Percentiles rank a stretch among this genome's conserved stretches.
Conservation (phyloP, 352 stramenopile species). For the Phytophthora boehmeriae region DNA sequence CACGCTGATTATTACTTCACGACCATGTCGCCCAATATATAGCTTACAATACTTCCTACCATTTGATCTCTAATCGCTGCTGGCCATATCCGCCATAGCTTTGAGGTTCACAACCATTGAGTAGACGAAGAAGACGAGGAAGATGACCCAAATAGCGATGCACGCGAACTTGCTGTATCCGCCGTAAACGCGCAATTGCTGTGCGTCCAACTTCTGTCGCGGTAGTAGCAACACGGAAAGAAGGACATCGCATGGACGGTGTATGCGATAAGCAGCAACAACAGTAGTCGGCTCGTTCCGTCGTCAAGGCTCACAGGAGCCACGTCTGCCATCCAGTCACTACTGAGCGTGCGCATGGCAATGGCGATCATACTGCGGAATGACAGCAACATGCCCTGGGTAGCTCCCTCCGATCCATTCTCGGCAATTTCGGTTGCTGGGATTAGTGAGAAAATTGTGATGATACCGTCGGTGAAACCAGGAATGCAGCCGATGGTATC, state of each 20-base stretch:
- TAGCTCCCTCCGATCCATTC: slow-evolving; percentile 71
- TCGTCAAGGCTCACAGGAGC: slow-evolving; percentile 32
- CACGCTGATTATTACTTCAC: too few relatives aligned
- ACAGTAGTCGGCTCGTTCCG: slow-evolving; percentile 31
- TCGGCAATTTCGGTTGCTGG: slow-evolving; percentile 73
- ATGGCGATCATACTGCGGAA: slow-evolving; percentile 68
- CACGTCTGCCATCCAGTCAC: slow-evolving; percentile 45
- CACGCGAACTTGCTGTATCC: slow-evolving; percentile 61
- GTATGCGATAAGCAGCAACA: slow-evolving; percentile 62
- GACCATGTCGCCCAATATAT: slow-evolving; percentile 19
- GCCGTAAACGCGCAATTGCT: slow-evolving; percentile 69
- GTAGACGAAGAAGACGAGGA: slow-evolving; percentile 66
- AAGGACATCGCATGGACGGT: slow-evolving; percentile 57
- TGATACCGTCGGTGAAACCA: slow-evolving; percentile 63
- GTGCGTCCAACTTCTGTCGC: slow-evolving; percentile 63
- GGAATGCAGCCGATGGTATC: slow-evolving; percentile 55
- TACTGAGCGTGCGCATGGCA: slow-evolving; percentile 58
- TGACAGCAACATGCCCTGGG: slow-evolving; percentile 64
- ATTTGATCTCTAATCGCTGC: slow-evolving; percentile 13
- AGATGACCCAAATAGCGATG: slow-evolving; percentile 59
- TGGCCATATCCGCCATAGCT: slow-evolving; percentile 43
- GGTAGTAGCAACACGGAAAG: slow-evolving; percentile 63
- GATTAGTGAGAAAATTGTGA: slow-evolving; percentile 76
- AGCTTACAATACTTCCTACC: slow-evolving; percentile 26
- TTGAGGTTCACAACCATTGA: slow-evolving; percentile 55